Percentiles rank a stretch among this genome's conserved stretches.
phyloP scores from a whole-genome alignment of 495 filamentous ascomycete species.

The Trichoderma parareesei region DNA sequence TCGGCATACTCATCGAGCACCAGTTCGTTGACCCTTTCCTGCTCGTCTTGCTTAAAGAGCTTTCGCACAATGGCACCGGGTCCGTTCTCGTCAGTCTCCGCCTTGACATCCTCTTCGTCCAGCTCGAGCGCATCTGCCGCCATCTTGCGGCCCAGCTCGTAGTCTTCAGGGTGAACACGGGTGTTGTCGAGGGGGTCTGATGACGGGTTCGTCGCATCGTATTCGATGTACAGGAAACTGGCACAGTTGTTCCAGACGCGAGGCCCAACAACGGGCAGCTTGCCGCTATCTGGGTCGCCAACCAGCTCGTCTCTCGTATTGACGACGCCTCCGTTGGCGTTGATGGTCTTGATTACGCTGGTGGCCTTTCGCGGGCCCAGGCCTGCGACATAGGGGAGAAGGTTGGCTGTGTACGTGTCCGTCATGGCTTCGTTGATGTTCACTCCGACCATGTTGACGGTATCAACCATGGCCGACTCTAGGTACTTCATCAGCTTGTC shows the following conservation, averaged over 20 bases:
- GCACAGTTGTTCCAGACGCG: slow-evolving; percentile 94
- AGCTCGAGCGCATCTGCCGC: slow-evolving; percentile 92
- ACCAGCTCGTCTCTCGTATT: slow-evolving; percentile 76
- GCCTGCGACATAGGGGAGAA: slow-evolving; percentile 86
- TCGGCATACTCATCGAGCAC: slow-evolving; percentile 96
- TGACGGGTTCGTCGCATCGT: slow-evolving; percentile 65
- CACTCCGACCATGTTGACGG: slow-evolving; percentile 93
- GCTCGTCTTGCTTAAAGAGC: slow-evolving; percentile 80
- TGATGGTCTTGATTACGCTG: slow-evolving; percentile 80
- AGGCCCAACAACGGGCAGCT: slow-evolving; percentile 71
- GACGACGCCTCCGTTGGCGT: slow-evolving; percentile 74
- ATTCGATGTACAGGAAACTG: slow-evolving; percentile 86
- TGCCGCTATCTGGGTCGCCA: slow-evolving; percentile 70
- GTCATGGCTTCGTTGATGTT: slow-evolving; percentile 85
- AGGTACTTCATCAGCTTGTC: slow-evolving; percentile 79
- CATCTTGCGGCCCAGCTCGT: slow-evolving; percentile 95
- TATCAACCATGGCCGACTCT: slow-evolving; percentile 92
- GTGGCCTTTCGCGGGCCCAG: slow-evolving; percentile 88
- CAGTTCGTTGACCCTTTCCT: slow-evolving; percentile 92
- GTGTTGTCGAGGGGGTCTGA: slow-evolving; percentile 94
- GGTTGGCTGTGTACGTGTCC: slow-evolving; percentile 69
- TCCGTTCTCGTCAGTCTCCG: slow-evolving; percentile 81
- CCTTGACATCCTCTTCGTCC: slow-evolving; percentile 96
- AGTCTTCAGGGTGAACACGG: slow-evolving; percentile 94
- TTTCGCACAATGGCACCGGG: slow-evolving; percentile 83